Evolutionary conservation across 1,284 basidiomycete species (phyloP), one percentile per base, ranked within the genome.

Genomic region (Taiwanofungus camphoratus): DNA sequence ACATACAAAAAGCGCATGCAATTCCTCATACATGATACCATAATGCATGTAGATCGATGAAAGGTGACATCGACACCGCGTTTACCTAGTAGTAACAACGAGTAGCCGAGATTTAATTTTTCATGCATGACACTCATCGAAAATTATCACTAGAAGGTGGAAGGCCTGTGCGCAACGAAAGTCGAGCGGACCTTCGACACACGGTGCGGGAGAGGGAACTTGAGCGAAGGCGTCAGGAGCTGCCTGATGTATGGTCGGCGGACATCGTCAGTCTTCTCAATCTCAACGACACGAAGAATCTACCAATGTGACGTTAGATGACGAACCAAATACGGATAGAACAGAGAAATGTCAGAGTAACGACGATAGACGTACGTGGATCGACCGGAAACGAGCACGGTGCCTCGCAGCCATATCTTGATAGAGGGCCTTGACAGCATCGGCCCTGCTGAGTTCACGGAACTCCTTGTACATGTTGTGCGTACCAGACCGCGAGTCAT

Each of bases 401-500:
- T 99, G 96, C 58, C 94, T 83, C 53, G 95, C 93, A 62, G 96
- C 92, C 95, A 99, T 98, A 74, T 99, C 95, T 75, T 99, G 95
- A 83, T 99, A 99, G 69, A 98, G 76, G 58, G 85, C 77, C 79
- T 92, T 93, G 65, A 98, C 96, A 51, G 96, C 95, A 67, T 92
- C 94, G 49, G 92, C 87, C 56, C 96, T 87, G 58, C 79, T 81
- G 56, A 99, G 83, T 58, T 96, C 95, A 64, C 94, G 92, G 89
- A 92, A 98, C 77, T 99, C 95, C 80, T 87, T 88, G 79, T 89
- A 89, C 87, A 88, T 87, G 82, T 97, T 96, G 83, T 96, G 93
- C 45, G 94, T 97, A 52, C 93, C 93, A 39, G 92, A 95, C 61
- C 92, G 91, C 46, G 93, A 96, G 73, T 96, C 95, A 75, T 99